Percentiles rank a stretch among this genome's conserved stretches.
phyloP scores from a whole-genome alignment of 352 stramenopile genomes.

The Nothophytophthora sp. region DNA sequence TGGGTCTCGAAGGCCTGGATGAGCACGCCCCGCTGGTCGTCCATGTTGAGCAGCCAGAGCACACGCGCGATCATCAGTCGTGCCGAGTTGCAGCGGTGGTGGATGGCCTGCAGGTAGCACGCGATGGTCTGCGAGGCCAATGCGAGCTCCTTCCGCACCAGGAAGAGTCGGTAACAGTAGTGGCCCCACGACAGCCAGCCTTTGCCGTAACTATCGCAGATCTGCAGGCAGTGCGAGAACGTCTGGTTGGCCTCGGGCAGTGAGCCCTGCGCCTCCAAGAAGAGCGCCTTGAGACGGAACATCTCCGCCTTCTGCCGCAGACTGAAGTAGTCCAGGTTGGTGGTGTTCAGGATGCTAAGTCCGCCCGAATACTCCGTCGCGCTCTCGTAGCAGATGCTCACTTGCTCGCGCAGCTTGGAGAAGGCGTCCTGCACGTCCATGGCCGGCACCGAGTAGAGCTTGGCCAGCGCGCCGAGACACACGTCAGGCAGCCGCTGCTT shows the following conservation, averaged over 20 bases:
- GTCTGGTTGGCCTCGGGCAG: constrained; percentile 86
- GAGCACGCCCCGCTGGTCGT: constrained; percentile 73
- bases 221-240: constrained; percentile 91
- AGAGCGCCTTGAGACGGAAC: constrained; percentile 92
- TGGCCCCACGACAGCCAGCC: constrained; percentile 96
- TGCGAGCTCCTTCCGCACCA: constrained; percentile 69
- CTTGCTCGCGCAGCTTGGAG: constrained; percentile 92
- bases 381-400: constrained; percentile 92
- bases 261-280: constrained; percentile 84
- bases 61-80: constrained; percentile 91
- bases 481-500: constrained; percentile 92
- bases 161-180: constrained; percentile 89
- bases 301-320: constrained; percentile 92
- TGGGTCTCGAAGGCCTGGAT: constrained; percentile 93
- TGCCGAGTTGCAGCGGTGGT: constrained; percentile 89
- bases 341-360: constrained; percentile 93
- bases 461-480: constrained; percentile 81
- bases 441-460: constrained; percentile 86
- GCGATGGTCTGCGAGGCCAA: constrained; percentile 91
- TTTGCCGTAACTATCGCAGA: constrained; percentile 93
- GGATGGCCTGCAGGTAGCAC: constrained; percentile 94
- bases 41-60: constrained; percentile 90
- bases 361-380: constrained; percentile 86
- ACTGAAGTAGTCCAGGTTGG: constrained; percentile 93
- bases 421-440: constrained; percentile 95